Percentiles rank a stretch among this genome's conserved stretches.
These are phyloP conservation scores for Diaporthe citri DNA, from an alignment of 2,329 filamentous ascomycete species.

Conservation along the genomic window DNA sequence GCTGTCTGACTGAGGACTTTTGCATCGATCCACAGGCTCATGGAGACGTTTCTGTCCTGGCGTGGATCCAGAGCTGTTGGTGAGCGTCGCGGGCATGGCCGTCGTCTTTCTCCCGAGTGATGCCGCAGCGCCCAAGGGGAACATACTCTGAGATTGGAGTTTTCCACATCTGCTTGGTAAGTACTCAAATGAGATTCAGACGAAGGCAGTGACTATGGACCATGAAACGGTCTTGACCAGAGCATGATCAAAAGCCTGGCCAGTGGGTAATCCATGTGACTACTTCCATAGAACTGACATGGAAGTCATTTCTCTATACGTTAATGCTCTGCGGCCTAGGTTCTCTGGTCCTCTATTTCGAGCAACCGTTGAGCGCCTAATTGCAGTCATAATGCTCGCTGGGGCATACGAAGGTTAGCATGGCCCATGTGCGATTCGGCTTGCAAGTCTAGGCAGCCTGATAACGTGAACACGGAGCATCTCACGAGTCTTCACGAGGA, in stretches of 20 bases:
- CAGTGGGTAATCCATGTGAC: not conserved
- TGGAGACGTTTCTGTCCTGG: not conserved
- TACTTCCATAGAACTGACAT: no score
- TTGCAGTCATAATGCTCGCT: constrained; percentile 54
- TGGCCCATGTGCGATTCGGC: constrained; percentile 62
- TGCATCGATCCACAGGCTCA: no score
- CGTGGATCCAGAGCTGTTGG: constrained; percentile 56
- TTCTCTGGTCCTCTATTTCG: no score
- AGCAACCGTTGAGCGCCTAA: not conserved
- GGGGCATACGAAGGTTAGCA: constrained; percentile 71
- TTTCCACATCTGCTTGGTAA: not conserved
- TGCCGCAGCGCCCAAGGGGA: not conserved
- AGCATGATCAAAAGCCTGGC: not conserved
- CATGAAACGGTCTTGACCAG: not conserved
- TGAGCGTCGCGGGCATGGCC: constrained; percentile 52
- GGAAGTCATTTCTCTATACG: not conserved
- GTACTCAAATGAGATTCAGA: not conserved
- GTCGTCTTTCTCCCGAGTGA: not conserved
- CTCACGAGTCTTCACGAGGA: constrained; percentile 61
- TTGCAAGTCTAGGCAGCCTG: not conserved
- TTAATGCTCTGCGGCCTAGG: no score
- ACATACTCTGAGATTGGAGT: not conserved
- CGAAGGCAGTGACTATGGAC: not conserved
- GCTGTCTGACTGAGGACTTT: constrained; percentile 67
- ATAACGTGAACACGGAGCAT: not conserved